phyloP scores from a whole-genome alignment of 2,329 filamentous ascomycete species.

The Colletotrichum eleusines region DNA sequence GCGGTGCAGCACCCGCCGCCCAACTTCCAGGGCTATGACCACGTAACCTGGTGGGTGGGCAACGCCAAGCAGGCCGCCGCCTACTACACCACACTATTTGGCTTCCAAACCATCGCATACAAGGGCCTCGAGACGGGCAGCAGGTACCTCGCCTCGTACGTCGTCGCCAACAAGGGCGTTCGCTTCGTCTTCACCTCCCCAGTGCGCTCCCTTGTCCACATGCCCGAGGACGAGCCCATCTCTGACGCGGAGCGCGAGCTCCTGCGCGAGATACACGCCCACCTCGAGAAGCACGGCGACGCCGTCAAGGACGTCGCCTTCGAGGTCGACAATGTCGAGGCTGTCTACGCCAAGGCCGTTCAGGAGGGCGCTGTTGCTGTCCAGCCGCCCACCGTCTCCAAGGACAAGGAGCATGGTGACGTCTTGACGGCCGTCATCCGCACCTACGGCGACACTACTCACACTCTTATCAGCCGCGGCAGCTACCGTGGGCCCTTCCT shows the following conservation, averaged over 20 bases:
- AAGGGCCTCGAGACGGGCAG: constrained; percentile 89
- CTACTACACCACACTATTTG: constrained; percentile 90
- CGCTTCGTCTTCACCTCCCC: constrained; percentile 89
- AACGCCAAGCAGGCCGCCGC: constrained; percentile 95
- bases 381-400: constrained; percentile 65
- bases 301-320: constrained; percentile 96
- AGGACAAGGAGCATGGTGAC: constrained; percentile 72
- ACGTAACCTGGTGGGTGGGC: constrained; percentile 95
- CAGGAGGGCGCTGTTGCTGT: constrained; percentile 72
- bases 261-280: constrained; percentile 81
- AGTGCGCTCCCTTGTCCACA: constrained; percentile 70
- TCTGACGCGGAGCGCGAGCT: constrained; percentile 72
- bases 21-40: constrained; percentile 87
- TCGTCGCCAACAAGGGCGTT: constrained; percentile 80
- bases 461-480: constrained; percentile 84
- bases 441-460: constrained; percentile 95
- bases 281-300: constrained; percentile 90
- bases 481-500: constrained; percentile 82
- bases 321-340: constrained; percentile 89
- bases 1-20: constrained; percentile 62
- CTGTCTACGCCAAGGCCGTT: constrained; percentile 81
- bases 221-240: constrained; percentile 71
- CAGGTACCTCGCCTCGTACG: constrained; percentile 84
- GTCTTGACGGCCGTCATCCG: constrained; percentile 83
- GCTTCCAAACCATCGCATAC: constrained; percentile 86